Conservation (phyloP, 2,329 filamentous ascomycete species). For the Apiospora kogelbergensis region DNA sequence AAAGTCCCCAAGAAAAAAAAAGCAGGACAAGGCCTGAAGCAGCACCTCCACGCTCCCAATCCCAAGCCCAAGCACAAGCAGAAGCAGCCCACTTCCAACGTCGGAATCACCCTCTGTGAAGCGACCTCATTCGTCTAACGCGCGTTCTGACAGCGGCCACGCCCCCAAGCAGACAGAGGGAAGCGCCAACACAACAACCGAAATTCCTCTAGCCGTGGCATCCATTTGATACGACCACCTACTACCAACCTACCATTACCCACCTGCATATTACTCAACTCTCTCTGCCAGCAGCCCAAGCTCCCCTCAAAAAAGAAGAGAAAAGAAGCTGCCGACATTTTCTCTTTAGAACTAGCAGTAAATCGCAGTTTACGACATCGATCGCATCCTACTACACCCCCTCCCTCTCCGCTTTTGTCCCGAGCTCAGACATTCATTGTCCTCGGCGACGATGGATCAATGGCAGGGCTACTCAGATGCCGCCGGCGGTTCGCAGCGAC, state of each 20-base stretch:
- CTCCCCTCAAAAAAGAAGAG: neutral
- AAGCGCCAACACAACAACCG: slow-evolving; percentile 12
- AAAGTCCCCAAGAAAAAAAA: neutral
- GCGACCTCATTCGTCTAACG: slow-evolving; percentile 15
- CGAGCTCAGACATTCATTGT: slow-evolving; percentile 16
- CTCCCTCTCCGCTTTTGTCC: slow-evolving; percentile 17
- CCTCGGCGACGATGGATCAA: slow-evolving; percentile 52
- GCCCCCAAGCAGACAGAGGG: slow-evolving; percentile 8
- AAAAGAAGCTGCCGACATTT: slow-evolving; percentile 3
- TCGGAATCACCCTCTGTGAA: neutral
- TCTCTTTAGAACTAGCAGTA: slow-evolving; percentile 7
- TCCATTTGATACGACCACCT: neutral
- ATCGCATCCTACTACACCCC: slow-evolving; percentile 3
- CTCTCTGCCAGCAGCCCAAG: neutral
- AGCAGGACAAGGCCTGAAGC: slow-evolving; percentile 1
- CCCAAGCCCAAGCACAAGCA: slow-evolving; percentile 8
- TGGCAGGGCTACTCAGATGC: slow-evolving; percentile 70
- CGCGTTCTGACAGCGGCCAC: slow-evolving; percentile 13
- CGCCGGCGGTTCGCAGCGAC: slow-evolving; percentile 56
- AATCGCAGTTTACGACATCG: slow-evolving; percentile 12
- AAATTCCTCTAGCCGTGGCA: slow-evolving; percentile 5
- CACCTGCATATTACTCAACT: neutral
- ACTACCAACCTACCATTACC: slow-evolving; percentile 9
- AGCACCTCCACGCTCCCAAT: slow-evolving; percentile 5
- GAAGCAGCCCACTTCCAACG: neutral